A percentile compares a stretch with the other conserved stretches of the same genome.
These are phyloP conservation scores for Solanum virginianum DNA, from an alignment of 257 asterid species.

Conservation along the genomic window DNA sequence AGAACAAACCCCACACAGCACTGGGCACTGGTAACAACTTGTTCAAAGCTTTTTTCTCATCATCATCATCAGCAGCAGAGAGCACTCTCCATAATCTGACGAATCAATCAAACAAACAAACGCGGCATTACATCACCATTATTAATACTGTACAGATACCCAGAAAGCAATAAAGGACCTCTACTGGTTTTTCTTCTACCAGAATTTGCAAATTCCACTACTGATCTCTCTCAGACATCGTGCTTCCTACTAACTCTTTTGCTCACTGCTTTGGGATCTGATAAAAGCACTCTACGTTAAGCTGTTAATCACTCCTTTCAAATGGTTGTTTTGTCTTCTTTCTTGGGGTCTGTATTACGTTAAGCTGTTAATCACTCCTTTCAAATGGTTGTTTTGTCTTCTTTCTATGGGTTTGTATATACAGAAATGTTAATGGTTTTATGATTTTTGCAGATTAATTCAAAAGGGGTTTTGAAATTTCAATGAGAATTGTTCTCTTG, in stretches of 20 bases:
- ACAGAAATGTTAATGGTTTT: background rate
- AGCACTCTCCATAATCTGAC: constrained; percentile 8
- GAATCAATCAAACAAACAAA: constrained; percentile 6
- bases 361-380: background rate
- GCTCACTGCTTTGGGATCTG: background rate
- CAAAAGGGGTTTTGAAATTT: background rate
- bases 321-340: background rate
- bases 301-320: background rate
- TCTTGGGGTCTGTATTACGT: background rate
- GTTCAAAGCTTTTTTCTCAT: background rate
- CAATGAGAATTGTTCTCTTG: background rate
- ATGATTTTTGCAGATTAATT: background rate
- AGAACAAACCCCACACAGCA: background rate
- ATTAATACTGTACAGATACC: background rate
- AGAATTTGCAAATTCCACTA: background rate
- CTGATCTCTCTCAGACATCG: background rate
- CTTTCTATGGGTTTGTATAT: background rate
- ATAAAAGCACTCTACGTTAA: background rate
- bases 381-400: background rate
- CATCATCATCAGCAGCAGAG: background rate
- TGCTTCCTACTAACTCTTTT: background rate
- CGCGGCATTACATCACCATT: constrained; percentile 29
- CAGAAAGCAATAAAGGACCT: background rate
- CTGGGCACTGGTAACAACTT: background rate
- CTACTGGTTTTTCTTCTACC: background rate